A percentile compares a stretch with the other conserved stretches of the same genome.
Conservation (phyloP, 2,329 filamentous ascomycete genomes). For the Leptoxyphium fumago region DNA sequence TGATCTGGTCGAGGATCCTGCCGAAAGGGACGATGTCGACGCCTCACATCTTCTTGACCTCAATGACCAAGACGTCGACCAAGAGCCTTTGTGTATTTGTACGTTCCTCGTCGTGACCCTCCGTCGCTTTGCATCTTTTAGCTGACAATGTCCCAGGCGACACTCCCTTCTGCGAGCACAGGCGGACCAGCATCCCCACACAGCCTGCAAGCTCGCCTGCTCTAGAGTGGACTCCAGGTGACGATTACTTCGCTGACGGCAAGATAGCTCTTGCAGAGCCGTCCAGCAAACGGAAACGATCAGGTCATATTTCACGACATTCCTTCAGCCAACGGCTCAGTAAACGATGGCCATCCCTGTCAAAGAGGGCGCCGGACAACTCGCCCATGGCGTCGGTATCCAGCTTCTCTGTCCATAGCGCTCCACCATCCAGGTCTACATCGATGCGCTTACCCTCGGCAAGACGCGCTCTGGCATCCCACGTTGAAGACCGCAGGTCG, state of each 20-base stretch:
- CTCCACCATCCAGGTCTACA: constrained; percentile 32
- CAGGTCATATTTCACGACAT: constrained; percentile 41
- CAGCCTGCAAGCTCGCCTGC: constrained; percentile 2
- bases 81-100: constrained; percentile 55
- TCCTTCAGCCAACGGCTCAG: neutral
- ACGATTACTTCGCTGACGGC: constrained; percentile 46
- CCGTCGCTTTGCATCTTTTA: neutral
- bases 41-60: neutral
- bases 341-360: constrained; percentile 28
- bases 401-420: constrained; percentile 16
- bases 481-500: constrained; percentile 23
- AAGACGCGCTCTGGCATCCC: constrained; percentile 43
- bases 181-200: constrained; percentile 12
- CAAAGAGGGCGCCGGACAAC: constrained; percentile 39
- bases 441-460: constrained; percentile 71
- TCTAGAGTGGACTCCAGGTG: constrained; percentile 20
- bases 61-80: constrained; percentile 21
- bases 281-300: constrained; percentile 41
- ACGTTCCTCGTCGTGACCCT: constrained; percentile 27
- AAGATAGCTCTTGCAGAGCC: constrained; percentile 37
- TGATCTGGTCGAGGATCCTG: constrained; percentile 71
- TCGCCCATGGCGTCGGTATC: constrained; percentile 20
- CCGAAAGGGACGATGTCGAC: constrained; percentile 46
- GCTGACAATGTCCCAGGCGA: constrained; percentile 36
- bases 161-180: constrained; percentile 42